Evolutionary conservation across 495 filamentous ascomycete species (phyloP), one percentile per base, ranked within the genome.

Genomic region (Chaetomidium leptoderma): DNA sequence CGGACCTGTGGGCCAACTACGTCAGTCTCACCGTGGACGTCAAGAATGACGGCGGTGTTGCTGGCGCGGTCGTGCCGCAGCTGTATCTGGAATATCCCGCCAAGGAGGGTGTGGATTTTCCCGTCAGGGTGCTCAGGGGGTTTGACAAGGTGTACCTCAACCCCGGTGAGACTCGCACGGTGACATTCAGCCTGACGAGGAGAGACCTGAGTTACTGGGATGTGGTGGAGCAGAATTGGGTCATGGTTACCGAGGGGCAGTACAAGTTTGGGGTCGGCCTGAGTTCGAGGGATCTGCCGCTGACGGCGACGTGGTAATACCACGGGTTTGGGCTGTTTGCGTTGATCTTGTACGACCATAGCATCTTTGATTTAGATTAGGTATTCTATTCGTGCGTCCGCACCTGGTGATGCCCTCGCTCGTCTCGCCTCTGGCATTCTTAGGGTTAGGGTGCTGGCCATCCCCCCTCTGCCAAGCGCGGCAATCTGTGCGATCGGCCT

Each of bases 191-290:
- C 2, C 61, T 97, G 21, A 92, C 83, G 21, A 81, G 92, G 57
- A 82, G 87, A 61, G 92, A 97, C 68, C 46, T 82, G 37, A 81
- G 78, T 43, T 97, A 92, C 63, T 97, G 93, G 93, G 86, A 88
- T 63, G 80, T 85, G 7, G 71, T 74, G 33, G 66, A 68, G 63
- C 88, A 91, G 77, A 97, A 96, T 68, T 97, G 92, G 92, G 81
- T 87, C 10, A 80, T 97, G 74, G 68, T 78, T 0, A 63, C 57
- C 76, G 70, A 73, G 23, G 79, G 77, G 1, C 51, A 67, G 51
- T 80, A 78, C 56, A 71, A 47, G 29, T 73, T 82, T 43, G 47
- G 47, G 51, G 70, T 81, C n/a, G 79, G 79, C 0, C 50, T 58
- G 52, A 78, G 74, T 54, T 77, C 74, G 19, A 69, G 74, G 35